Evolutionary conservation across 306 rosid species (phyloP).

Genomic region (Citrullus amarus): DNA sequence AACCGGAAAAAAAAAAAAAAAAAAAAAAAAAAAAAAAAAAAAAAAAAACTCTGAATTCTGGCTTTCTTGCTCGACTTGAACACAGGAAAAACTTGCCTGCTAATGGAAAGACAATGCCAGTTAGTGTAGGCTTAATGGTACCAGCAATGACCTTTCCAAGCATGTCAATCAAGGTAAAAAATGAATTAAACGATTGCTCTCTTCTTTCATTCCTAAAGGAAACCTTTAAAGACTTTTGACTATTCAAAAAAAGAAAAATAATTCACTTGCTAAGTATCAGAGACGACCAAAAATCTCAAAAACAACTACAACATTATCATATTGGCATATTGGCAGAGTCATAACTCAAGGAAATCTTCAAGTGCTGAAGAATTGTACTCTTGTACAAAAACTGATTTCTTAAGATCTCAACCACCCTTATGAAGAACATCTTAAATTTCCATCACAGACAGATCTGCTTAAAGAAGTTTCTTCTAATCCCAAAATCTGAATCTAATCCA

Average conservation of each 20-base stretch:
- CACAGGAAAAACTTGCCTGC: background rate
- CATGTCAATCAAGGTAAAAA: background rate
- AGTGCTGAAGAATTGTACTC: background rate
- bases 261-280: background rate
- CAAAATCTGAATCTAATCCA: background rate
- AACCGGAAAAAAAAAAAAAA: background rate
- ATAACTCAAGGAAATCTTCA: background rate
- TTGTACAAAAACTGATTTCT: constrained; percentile 30
- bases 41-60: background rate
- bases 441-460: constrained; percentile 38
- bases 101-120: background rate
- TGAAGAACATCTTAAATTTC: constrained; percentile 28
- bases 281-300: background rate
- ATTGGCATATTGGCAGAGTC: background rate
- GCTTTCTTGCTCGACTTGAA: background rate
- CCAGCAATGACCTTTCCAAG: background rate
- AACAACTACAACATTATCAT: background rate
- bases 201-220: background rate
- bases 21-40: background rate
- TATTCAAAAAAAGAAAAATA: background rate
- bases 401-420: constrained; percentile 36
- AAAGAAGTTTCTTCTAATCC: background rate
- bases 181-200: background rate
- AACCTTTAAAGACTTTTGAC: background rate
- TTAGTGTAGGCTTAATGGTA: background rate